Evolutionary conservation across 2,329 filamentous ascomycete genomes (phyloP), one percentile per base, ranked within the genome.

Genomic region (Talaromyces piceae): DNA sequence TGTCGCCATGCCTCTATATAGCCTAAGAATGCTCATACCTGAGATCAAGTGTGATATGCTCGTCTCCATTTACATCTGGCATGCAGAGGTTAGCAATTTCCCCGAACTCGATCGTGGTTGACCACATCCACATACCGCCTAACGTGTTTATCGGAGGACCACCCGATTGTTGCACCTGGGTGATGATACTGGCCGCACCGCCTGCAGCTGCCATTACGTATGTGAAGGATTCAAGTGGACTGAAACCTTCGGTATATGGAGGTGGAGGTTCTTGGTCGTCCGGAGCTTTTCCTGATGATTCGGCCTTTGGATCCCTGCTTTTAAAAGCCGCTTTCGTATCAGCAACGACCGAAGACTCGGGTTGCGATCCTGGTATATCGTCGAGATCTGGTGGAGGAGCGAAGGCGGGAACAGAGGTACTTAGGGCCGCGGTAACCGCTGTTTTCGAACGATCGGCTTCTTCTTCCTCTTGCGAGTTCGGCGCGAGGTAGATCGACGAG

Each of bases 201-300:
- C 91, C 91, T 73, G 91, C 91, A 69, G 90, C 88, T 73, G 93
- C 91, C 93, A 98, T 98, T 69, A 95, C 82, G 81, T 94, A 98
- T 62, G 87, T 85, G 67, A 98, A 98, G 52, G 89, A 88, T 55
- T 87, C 81, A 68, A 98, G 83, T 56, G 93, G 93, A 75, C 89
- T 96, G 55, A 84, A 86, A 63, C 91, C 91, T 65, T 97, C 91
- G 60, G 88, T 90, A 71, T 98, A 98, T 52, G 93, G 91, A 53
- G 93, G 93, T 55, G 93, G 93, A 53, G 91, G 91, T 75, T 97
- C 93, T 72, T 82, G 81, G 73, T 97, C 91, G 76, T 84, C 81
- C 53, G 79, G 65, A 53, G 75, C 81, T 68, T 93, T 93, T 61
- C 82, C 82, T 53, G 83, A 83, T 31, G 83, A 80, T 61, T 86